A percentile compares a stretch with the other conserved stretches of the same genome.
Evolutionary conservation across 2,329 filamentous ascomycete genomes (phyloP).

Genomic region (Alternaria gansuensis): DNA sequence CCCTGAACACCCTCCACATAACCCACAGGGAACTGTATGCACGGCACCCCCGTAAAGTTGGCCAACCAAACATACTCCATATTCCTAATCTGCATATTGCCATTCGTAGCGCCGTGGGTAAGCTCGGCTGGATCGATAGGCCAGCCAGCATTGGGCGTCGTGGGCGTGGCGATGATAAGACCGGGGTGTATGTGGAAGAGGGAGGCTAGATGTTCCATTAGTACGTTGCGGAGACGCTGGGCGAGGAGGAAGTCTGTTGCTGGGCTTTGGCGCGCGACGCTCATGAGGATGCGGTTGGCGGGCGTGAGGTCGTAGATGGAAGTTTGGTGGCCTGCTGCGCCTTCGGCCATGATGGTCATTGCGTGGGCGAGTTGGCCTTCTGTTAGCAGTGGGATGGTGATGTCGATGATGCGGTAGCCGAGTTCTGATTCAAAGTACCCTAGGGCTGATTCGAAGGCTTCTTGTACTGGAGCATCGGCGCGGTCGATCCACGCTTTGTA

Average conservation of each 20-base stretch:
- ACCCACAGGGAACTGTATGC: slow-evolving; percentile 77
- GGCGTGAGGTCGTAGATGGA: slow-evolving; percentile 67
- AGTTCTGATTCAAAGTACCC: slow-evolving; percentile 63
- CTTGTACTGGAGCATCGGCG: slow-evolving; percentile 70
- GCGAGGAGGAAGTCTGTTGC: slow-evolving; percentile 76
- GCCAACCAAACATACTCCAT: slow-evolving; percentile 90
- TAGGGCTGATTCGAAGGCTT: slow-evolving; percentile 69
- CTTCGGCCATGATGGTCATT: slow-evolving; percentile 78
- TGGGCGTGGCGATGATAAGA: slow-evolving; percentile 80
- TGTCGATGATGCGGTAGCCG: slow-evolving; percentile 66
- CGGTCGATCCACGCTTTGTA: slow-evolving; percentile 74
- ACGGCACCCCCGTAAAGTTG: slow-evolving; percentile 81
- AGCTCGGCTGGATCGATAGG: slow-evolving; percentile 72
- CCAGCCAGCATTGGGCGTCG: slow-evolving; percentile 79
- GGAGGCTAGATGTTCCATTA: slow-evolving; percentile 80
- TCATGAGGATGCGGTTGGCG: slow-evolving; percentile 75
- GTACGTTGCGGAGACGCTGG: slow-evolving; percentile 74
- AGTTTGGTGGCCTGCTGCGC: slow-evolving; percentile 60
- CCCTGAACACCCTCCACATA: slow-evolving; percentile 67
- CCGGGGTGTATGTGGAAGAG: slow-evolving; percentile 76
- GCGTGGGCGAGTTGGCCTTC: slow-evolving; percentile 81
- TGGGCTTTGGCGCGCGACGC: slow-evolving; percentile 69
- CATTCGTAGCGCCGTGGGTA: slow-evolving; percentile 72
- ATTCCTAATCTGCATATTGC: slow-evolving; percentile 73
- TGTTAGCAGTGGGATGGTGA: slow-evolving; percentile 71